Base-by-base conservation (phyloP, 495 filamentous ascomycete genomes). In the Rusavskia elegans region DNA sequence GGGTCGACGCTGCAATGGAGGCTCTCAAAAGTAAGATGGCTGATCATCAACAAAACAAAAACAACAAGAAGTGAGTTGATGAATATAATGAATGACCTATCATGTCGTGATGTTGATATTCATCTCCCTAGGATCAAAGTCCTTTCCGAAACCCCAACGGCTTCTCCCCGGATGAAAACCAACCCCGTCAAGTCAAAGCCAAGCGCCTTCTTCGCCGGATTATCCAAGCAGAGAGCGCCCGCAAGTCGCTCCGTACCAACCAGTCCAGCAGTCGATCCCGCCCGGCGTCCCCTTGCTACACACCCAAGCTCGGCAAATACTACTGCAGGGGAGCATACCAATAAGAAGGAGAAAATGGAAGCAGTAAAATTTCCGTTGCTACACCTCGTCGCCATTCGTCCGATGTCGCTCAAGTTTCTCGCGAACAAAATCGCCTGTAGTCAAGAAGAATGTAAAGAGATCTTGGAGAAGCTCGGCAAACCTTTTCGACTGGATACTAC, bases 331-430 rank as follows among this genome's bases (percentile, higher is more conserved):
- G 79, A 63, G 63, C 8, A 7, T 14, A 35, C 32, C 9, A 73
- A 64, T 57, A 68, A 57, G 69, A 68, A 57, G 69, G 72, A 64
- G 67, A 77, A 63, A 61, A 71, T 64, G 59, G 76, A 64, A 61
- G 77, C 67, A 27, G 63, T 77, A 50, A 72, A 71, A 51, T 63
- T 64, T 23, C 75, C 81, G n/a, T 71, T 88, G 19, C 78, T 87
- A 27, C 85, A 89, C 67, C 74, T 86, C 37, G 73, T 89, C 44
- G 85, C 85, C 21, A 66, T 78, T 19, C 71, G 74, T 45, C 76
- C 81, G 8, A 72, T 77, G 32, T 72, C 79, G 9, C 70, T 71
- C 56, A 73, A 78, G 21, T 74, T 76, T 27, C 67, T 89, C 13
- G 61, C 67, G n/a, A 66, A 68, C 45, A 74, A 74, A 64, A 75